phyloP scores from a whole-genome alignment of 805 yeast species.

The Starmerella sirachaensis region DNA sequence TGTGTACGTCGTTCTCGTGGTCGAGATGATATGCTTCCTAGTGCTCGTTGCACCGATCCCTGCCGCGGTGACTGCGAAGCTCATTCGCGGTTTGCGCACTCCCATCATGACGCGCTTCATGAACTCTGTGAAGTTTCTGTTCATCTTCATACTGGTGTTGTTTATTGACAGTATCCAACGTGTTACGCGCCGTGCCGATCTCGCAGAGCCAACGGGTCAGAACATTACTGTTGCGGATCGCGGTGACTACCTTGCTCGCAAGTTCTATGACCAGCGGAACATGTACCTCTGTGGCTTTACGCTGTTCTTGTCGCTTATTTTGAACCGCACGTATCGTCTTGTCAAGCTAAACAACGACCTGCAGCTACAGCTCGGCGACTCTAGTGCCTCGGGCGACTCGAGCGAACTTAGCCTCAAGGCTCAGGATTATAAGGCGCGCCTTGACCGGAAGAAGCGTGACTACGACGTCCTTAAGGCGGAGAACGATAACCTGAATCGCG shows the following conservation, averaged over 20 bases:
- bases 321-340: conserved; percentile 70
- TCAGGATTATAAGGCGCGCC: conserved; percentile 37
- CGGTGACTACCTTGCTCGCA: conserved; percentile 75
- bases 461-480: conserved; percentile 60
- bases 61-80: conserved; percentile 52
- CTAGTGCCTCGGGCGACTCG: conserved; percentile 28
- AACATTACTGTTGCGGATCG: conserved; percentile 42
- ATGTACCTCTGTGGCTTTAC: conserved; percentile 94
- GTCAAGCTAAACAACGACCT: conserved; percentile 49
- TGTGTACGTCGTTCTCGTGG: conserved; percentile 60
- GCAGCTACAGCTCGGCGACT: conserved; percentile 13
- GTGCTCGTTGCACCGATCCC: conserved; percentile 81
- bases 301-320: conserved; percentile 71
- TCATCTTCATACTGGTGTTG: conserved; percentile 71
- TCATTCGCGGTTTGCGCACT: conserved; percentile 48
- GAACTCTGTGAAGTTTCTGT: conserved; percentile 64
- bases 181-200: conserved; percentile 52
- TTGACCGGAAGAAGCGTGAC: conserved; percentile 51
- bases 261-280: conserved; percentile 93
- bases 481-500: conserved; percentile 51
- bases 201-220: conserved; percentile 34
- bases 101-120: conserved; percentile 60
- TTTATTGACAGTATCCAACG: conserved; percentile 84
- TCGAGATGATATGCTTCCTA: conserved; percentile 70
- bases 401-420: conserved; percentile 45